Conservation (phyloP, 202 grass and related monocot species). For the Alloteropsis angusta region DNA sequence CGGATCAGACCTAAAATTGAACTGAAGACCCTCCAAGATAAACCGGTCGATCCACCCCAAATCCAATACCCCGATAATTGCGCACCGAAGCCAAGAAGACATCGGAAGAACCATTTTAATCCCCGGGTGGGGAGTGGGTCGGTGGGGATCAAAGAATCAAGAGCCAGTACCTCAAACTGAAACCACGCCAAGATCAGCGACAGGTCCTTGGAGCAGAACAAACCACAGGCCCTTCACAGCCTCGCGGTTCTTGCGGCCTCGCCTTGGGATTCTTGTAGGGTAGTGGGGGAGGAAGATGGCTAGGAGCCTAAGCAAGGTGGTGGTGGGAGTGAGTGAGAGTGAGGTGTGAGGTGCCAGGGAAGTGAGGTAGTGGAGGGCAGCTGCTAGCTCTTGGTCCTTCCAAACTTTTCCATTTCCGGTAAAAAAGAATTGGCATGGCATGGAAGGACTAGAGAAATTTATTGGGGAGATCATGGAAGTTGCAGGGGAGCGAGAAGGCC, state of each 20-base stretch:
- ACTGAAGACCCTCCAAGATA: background rate
- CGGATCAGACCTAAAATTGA: constrained; percentile 14
- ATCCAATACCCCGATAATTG: constrained; percentile 1
- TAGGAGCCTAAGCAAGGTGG: constrained; percentile 5
- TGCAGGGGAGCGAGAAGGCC: background rate
- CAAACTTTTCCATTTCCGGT: constrained; percentile 47
- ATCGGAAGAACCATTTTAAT: background rate
- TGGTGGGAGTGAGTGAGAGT: constrained; percentile 16
- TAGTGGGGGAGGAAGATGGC: background rate
- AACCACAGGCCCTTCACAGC: background rate
- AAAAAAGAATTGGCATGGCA: constrained; percentile 28
- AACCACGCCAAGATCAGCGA: constrained; percentile 4
- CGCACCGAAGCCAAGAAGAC: background rate
- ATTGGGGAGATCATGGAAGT: constrained; percentile 8
- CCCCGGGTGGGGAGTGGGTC: background rate
- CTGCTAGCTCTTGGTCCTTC: constrained; percentile 15
- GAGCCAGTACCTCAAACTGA: constrained; percentile 27
- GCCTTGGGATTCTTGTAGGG: background rate
- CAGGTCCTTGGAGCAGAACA: constrained; percentile 24
- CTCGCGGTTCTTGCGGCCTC: background rate
- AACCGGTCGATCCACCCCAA: constrained; percentile 1
- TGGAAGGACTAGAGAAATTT: constrained; percentile 25
- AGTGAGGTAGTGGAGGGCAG: constrained; percentile 36
- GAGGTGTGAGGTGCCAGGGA: background rate
- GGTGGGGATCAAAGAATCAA: constrained; percentile 17